A percentile compares a stretch with the other conserved stretches of the same genome.
These are phyloP conservation scores for Cystoderma amianthinum DNA, from an alignment of 768 basidiomycete species.

Conservation along the genomic window DNA sequence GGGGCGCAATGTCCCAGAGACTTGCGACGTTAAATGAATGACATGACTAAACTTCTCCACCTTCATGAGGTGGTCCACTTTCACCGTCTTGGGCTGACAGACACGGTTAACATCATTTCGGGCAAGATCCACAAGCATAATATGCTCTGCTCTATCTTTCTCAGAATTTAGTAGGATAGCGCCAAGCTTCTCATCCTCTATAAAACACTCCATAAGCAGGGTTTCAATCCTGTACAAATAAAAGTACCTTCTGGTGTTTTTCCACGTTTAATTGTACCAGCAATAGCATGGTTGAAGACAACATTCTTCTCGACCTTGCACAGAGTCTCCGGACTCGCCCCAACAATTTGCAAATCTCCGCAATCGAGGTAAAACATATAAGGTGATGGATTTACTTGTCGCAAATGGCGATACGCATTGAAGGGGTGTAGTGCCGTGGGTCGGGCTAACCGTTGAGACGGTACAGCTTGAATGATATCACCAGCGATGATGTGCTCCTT, in stretches of 20 bases:
- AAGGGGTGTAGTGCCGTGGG: slow-evolving; percentile 91
- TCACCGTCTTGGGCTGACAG: slow-evolving; percentile 90
- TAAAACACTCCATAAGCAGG: slow-evolving; percentile 6
- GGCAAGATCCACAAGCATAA: slow-evolving; percentile 98
- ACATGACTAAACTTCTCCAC: slow-evolving; percentile 97
- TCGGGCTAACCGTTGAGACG: slow-evolving; percentile 83
- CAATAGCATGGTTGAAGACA: slow-evolving; percentile 97
- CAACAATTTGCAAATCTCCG: slow-evolving; percentile 90
- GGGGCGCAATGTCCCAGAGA: slow-evolving; percentile 78
- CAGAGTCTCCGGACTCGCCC: slow-evolving; percentile 94
- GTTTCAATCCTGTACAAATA: too few relatives aligned
- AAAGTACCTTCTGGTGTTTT: slow-evolving; percentile 74
- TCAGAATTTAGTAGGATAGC: slow-evolving; percentile 72
- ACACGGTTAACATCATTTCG: slow-evolving; percentile 98
- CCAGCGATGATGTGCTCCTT: slow-evolving; percentile 95
- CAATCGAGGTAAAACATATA: slow-evolving; percentile 99
- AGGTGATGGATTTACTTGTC: slow-evolving; percentile 94
- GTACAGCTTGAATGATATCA: slow-evolving; percentile 98
- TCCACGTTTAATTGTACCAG: slow-evolving; percentile 88
- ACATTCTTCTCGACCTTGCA: slow-evolving; percentile 92
- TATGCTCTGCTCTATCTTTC: slow-evolving; percentile 96
- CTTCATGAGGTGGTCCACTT: slow-evolving; percentile 91
- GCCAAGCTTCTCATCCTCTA: slow-evolving; percentile 85
- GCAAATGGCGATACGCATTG: slow-evolving; percentile 91
- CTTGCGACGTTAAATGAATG: slow-evolving; percentile 94